Evolutionary conservation across 179 eudicot species (phyloP), one percentile per base, ranked within the genome.

Genomic region (Monotropa hypopitys): DNA sequence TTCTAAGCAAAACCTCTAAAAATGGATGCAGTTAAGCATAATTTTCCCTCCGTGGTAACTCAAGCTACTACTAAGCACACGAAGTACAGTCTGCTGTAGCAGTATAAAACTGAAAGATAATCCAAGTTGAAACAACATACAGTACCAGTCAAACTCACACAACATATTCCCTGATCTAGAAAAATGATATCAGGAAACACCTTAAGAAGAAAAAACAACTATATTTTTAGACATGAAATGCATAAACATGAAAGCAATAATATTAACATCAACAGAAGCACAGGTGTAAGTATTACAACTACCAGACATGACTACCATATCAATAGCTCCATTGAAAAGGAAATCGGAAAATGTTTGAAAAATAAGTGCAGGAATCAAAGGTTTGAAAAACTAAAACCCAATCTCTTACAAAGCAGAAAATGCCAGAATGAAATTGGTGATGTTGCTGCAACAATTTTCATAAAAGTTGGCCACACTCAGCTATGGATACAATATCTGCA

Each of bases 311-410:
- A 53, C 38, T 47, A 71, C 43, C 43, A 28, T 32, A 8, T 18
- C 43, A 30, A 30, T 18, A 72, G 75, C 21, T 47, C 40, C 5
- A 1, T 49, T 16, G 16, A 33, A 56, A 57, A 38, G 30, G 50
- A 59, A 57, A 57, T 75, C 23, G 59, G 70, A 13, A 62, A 63
- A 61, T 23, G n/a, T n/a, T n/a, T n/a, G n/a, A n/a, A n/a, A n/a
- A n/a, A n/a, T n/a, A n/a, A n/a, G n/a, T n/a, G n/a, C n/a, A n/a
- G n/a, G n/a, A n/a, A n/a, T n/a, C n/a, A n/a, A n/a, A n/a, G n/a
- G n/a, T n/a, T n/a, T n/a, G n/a, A n/a, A n/a, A n/a, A n/a, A n/a
- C n/a, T n/a, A n/a, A n/a, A n/a, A n/a, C n/a, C n/a, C n/a, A n/a
- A n/a, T n/a, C n/a, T n/a, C n/a, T n/a, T n/a, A n/a, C n/a, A n/a